phyloP scores from a whole-genome alignment of 2,329 filamentous ascomycete species.

The Didymella pomorum region DNA sequence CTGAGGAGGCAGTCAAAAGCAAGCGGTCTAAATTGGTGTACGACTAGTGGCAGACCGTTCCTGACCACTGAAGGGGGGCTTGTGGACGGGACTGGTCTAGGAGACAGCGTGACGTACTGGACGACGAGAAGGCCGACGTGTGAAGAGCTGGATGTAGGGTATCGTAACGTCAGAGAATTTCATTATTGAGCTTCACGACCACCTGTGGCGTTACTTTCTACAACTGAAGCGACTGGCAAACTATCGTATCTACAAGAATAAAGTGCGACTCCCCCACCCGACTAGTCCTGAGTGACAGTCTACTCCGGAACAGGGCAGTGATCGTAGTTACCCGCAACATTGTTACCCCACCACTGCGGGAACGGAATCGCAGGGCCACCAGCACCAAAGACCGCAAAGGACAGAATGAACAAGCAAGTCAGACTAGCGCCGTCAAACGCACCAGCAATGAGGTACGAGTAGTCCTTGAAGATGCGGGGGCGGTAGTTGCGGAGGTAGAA shows the following conservation, averaged over 20 bases:
- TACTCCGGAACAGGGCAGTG: conserved; percentile 24
- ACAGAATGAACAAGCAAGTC: conserved; percentile 26
- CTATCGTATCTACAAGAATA: not conserved
- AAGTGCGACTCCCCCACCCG: not conserved
- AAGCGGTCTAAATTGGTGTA: not conserved
- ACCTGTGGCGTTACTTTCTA: not conserved
- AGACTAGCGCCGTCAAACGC: conserved; percentile 27
- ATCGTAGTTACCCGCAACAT: conserved; percentile 26
- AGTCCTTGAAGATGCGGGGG: conserved; percentile 29
- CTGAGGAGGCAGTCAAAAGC: not conserved
- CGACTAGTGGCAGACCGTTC: not conserved
- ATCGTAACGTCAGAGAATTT: not conserved
- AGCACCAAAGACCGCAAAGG: conserved; percentile 27
- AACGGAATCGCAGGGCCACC: conserved; percentile 22
- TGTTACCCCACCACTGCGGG: conserved; percentile 28
- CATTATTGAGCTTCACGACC: not conserved
- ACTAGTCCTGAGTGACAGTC: not conserved
- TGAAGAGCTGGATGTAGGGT: not conserved
- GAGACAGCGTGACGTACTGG: too few species aligned
- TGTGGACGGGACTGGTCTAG: too few species aligned
- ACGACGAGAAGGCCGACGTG: not conserved
- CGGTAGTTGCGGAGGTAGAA: conserved; percentile 29
- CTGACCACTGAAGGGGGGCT: too few species aligned
- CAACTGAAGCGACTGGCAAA: not conserved
- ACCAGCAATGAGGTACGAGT: conserved; percentile 27